phyloP scores from a whole-genome alignment of 129 eudicot genomes.

The Arctium lappa region DNA sequence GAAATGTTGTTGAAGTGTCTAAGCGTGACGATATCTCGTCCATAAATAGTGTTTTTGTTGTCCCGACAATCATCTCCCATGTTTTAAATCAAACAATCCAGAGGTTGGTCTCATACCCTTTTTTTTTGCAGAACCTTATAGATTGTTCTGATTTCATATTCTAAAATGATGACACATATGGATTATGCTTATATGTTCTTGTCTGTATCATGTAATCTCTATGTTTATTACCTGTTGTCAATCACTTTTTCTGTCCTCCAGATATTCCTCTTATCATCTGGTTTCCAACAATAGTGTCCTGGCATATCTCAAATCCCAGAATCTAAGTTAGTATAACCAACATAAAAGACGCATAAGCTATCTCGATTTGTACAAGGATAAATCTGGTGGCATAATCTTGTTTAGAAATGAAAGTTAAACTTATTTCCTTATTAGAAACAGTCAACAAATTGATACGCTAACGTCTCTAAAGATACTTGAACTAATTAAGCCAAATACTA shows the following conservation, averaged over 20 bases:
- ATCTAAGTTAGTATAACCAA: conserved; percentile 20
- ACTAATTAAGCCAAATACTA: neutral
- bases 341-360: neutral
- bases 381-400: neutral
- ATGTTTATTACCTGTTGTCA: conserved; percentile 49
- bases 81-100: neutral
- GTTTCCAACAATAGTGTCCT: conserved; percentile 82
- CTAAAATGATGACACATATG: neutral
- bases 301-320: conserved; percentile 76
- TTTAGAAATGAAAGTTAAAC: neutral
- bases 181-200: neutral
- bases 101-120: neutral
- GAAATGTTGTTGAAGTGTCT: conserved; percentile 94
- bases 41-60: conserved; percentile 78
- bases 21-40: conserved; percentile 97
- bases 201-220: neutral
- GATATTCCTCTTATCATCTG: conserved; percentile 88
- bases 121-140: neutral
- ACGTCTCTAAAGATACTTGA: neutral
- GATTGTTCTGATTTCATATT: neutral
- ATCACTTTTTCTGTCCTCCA: conserved; percentile 86
- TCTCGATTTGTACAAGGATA: neutral
- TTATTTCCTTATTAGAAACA: neutral
- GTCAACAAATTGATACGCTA: neutral
- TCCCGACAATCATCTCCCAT: conserved; percentile 95